Conservation (phyloP, 1,284 basidiomycete genomes). For the Boletus semigastroideus region DNA sequence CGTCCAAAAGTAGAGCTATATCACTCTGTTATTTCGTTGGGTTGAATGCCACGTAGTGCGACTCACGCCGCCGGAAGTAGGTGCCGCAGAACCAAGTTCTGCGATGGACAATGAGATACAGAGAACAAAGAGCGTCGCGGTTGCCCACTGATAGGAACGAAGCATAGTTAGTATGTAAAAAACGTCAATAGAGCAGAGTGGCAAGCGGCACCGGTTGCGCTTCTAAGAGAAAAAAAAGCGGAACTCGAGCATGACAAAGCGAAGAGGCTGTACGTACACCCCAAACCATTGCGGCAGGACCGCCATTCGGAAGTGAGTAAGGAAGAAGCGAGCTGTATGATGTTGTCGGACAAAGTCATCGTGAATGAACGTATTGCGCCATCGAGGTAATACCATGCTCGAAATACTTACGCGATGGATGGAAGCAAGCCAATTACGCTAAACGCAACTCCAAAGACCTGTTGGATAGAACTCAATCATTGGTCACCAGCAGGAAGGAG, state of each 20-base stretch:
- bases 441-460: conserved; percentile 41
- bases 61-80: conserved; percentile 68
- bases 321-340: conserved; percentile 57
- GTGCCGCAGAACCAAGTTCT: conserved; percentile 42
- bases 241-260: not conserved
- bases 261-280: conserved; percentile 49
- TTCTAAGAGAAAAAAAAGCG: too few relatives aligned
- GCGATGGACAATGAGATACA: conserved; percentile 46
- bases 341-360: conserved; percentile 23
- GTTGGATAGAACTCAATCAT: not conserved
- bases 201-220: too few relatives aligned
- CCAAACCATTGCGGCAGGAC: conserved; percentile 81
- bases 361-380: too few relatives aligned
- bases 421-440: conserved; percentile 46
- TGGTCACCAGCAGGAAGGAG: not conserved
- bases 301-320: conserved; percentile 77
- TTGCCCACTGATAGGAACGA: conserved; percentile 25
- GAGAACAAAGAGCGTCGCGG: conserved; percentile 34
- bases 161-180: not conserved
- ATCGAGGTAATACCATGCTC: not conserved
- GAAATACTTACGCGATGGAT: conserved; percentile 38
- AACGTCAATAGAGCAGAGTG: too few relatives aligned
- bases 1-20: conserved; percentile 76
- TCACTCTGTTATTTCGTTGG: not conserved
- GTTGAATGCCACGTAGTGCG: not conserved